phyloP scores from a whole-genome alignment of 176 grass and related monocot genomes.

The Canna indica region DNA sequence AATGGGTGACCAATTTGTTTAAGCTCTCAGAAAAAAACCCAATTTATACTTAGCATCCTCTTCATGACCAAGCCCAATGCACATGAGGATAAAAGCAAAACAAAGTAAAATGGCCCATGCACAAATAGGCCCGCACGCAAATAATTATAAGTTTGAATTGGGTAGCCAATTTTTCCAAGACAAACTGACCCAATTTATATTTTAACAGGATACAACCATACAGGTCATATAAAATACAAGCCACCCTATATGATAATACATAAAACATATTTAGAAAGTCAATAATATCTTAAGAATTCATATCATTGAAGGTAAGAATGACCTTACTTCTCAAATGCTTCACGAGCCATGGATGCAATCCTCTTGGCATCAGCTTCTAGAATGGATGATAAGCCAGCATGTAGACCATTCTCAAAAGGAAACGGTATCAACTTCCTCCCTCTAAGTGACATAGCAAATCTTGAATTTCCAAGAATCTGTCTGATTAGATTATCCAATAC shows the following conservation, averaged over 20 bases:
- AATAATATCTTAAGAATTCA: neutral
- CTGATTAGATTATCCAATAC: slow-evolving; percentile 48
- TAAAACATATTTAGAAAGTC: neutral
- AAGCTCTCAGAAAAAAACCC: too few relatives aligned
- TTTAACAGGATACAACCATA: too few relatives aligned
- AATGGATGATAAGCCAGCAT: slow-evolving; percentile 49
- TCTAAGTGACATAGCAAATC: slow-evolving; percentile 39
- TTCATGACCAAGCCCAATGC: too few relatives aligned
- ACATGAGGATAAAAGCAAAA: too few relatives aligned
- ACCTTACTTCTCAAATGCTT: slow-evolving; percentile 79
- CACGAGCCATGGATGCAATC: slow-evolving; percentile 51
- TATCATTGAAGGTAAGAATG: neutral
- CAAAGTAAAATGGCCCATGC: too few relatives aligned
- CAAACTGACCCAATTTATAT: too few relatives aligned
- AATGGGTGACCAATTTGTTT: too few relatives aligned
- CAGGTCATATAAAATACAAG: neutral
- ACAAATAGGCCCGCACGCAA: too few relatives aligned
- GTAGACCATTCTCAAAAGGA: slow-evolving; percentile 21
- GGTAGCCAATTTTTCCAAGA: too few relatives aligned
- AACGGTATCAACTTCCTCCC: slow-evolving; percentile 41
- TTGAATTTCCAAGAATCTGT: slow-evolving; percentile 63
- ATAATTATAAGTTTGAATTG: too few relatives aligned
- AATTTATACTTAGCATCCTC: too few relatives aligned
- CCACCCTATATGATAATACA: neutral
- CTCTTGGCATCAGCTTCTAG: slow-evolving; percentile 69